phyloP scores from a whole-genome alignment of 2,329 filamentous ascomycete species.

The Chaetomiaceae sp. region DNA sequence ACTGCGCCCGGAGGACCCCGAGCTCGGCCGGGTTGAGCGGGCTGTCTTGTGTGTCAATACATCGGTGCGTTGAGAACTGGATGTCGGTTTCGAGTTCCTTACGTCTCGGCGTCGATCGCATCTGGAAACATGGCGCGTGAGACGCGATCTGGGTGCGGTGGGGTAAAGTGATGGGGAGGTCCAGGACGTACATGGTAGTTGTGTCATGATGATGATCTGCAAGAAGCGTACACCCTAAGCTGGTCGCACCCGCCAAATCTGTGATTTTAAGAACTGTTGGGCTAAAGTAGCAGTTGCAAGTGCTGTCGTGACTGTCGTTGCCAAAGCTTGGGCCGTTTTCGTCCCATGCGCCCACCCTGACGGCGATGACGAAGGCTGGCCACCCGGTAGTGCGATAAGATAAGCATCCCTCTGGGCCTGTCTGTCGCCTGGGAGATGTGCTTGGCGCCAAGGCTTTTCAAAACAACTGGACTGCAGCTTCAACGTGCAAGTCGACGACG shows the following conservation, averaged over 20 bases:
- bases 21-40: slow-evolving; percentile 89
- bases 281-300: background rate
- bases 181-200: slow-evolving; percentile 25
- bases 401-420: slow-evolving; percentile 12
- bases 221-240: no score
- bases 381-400: slow-evolving; percentile 24
- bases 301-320: slow-evolving; percentile 1
- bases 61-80: background rate
- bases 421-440: slow-evolving; percentile 23
- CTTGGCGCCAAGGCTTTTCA: slow-evolving; percentile 8
- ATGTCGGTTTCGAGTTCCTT: slow-evolving; percentile 26
- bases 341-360: slow-evolving; percentile 21
- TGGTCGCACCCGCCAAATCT: no score
- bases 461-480: slow-evolving; percentile 15
- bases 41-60: slow-evolving; percentile 4
- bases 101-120: slow-evolving; percentile 96
- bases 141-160: slow-evolving; percentile 15
- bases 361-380: slow-evolving; percentile 11
- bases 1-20: slow-evolving; percentile 85
- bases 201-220: slow-evolving; percentile 20
- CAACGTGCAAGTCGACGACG: background rate
- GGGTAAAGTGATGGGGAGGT: slow-evolving; percentile 11
- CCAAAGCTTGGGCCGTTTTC: slow-evolving; percentile 20
- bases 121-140: slow-evolving; percentile 48
- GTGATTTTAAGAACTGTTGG: background rate